Evolutionary conservation across 2,329 filamentous ascomycete genomes (phyloP).

Genomic region (Colletotrichum tabaci): DNA sequence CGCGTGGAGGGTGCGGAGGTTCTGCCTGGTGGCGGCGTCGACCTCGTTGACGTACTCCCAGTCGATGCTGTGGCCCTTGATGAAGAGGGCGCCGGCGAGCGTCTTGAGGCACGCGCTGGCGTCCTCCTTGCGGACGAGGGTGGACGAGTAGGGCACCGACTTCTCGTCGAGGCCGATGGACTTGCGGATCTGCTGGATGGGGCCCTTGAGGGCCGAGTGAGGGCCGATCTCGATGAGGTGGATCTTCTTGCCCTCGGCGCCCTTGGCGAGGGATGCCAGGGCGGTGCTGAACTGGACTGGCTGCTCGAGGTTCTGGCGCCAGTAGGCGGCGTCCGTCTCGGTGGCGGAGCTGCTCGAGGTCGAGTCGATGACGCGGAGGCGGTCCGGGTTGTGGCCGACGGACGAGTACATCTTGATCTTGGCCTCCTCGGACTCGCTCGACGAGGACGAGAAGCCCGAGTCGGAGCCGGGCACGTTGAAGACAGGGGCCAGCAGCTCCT

Average conservation of each 20-base stretch:
- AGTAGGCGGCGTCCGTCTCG: slow-evolving; percentile 21
- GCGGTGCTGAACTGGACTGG: slow-evolving; percentile 26
- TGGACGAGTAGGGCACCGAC: background rate
- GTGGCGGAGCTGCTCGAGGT: too few relatives aligned
- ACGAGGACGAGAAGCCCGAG: slow-evolving; percentile 19
- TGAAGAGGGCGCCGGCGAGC: background rate
- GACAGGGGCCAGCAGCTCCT: background rate
- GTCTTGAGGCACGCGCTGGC: background rate
- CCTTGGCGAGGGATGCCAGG: background rate
- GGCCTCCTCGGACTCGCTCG: slow-evolving; percentile 45
- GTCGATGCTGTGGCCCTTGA: background rate
- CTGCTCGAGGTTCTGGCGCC: slow-evolving; percentile 28
- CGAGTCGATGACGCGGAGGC: too few relatives aligned
- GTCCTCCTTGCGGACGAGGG: background rate
- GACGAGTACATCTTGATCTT: slow-evolving; percentile 40
- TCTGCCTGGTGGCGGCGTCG: background rate
- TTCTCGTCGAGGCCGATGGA: background rate
- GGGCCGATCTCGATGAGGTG: slow-evolving; percentile 39
- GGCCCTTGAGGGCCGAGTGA: slow-evolving; percentile 43
- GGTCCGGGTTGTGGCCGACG: slow-evolving; percentile 18
- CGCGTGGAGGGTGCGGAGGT: too few relatives aligned
- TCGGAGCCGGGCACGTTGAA: slow-evolving; percentile 43
- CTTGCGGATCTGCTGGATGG: slow-evolving; percentile 41
- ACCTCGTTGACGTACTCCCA: background rate
- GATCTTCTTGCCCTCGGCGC: slow-evolving; percentile 28